Conservation (phyloP, 2,329 filamentous ascomycete species). For the Hypoxylon sp. region DNA sequence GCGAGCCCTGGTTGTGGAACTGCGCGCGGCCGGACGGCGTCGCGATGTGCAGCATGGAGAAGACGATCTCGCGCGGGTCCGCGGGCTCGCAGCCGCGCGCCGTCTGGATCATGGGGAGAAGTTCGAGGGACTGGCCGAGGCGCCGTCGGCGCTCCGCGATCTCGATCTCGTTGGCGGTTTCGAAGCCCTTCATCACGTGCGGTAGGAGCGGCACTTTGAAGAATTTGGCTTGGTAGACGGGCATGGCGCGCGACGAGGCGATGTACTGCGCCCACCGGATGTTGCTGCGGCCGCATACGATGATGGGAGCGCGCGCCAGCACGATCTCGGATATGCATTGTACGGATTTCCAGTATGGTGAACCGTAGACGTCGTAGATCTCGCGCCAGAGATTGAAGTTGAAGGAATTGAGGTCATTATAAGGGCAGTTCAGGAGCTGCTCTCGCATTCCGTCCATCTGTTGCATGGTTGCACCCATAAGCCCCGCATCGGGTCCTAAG, state of each 20-base stretch:
- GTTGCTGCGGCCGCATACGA: constrained; percentile 46
- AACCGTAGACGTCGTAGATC: constrained; percentile 42
- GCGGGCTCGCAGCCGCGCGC: constrained; percentile 41
- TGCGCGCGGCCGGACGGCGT: constrained; percentile 40
- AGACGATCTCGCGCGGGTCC: constrained; percentile 45
- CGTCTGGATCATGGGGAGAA: constrained; percentile 48
- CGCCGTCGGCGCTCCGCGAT: constrained; percentile 40
- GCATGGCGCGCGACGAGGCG: constrained; percentile 40
- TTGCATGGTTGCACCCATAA: constrained; percentile 20
- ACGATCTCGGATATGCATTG: constrained; percentile 46
- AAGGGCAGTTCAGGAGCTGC: constrained; percentile 28
- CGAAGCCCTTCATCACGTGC: constrained; percentile 31
- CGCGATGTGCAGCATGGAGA: constrained; percentile 45
- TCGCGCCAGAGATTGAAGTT: constrained; percentile 40
- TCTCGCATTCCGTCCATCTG: constrained; percentile 29
- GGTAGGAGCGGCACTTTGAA: constrained; percentile 42
- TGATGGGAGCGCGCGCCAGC: constrained; percentile 37
- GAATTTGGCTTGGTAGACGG: constrained; percentile 42
- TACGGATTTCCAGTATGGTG: constrained; percentile 41
- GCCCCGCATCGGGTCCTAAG: constrained; percentile 24
- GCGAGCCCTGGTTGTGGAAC: constrained; percentile 36
- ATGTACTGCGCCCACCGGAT: constrained; percentile 46
- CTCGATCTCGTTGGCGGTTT: constrained; percentile 41
- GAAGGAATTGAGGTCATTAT: constrained; percentile 43
- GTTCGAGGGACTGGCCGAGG: constrained; percentile 43